Evolutionary conservation across 805 yeast species (phyloP).

Genomic region (Yarrowia sp.): DNA sequence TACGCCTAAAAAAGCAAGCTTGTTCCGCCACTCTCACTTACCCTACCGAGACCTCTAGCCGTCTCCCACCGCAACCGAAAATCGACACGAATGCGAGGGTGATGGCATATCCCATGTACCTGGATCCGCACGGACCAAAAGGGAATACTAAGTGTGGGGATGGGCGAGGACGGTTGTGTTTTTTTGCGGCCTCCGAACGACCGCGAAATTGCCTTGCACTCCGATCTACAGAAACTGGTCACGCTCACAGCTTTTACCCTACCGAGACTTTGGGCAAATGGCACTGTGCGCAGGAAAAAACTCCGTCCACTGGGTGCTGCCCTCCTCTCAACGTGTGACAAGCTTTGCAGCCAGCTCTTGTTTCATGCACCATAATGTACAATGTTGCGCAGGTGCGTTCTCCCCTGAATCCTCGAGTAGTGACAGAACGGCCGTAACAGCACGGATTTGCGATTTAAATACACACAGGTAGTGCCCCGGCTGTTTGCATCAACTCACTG

Average conservation of each 20-base stretch:
- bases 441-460: too few relatives aligned
- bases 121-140: not conserved
- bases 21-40: not conserved
- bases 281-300: not conserved
- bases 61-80: not conserved
- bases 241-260: not conserved
- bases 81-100: not conserved
- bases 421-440: too few relatives aligned
- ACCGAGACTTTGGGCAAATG: not conserved
- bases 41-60: not conserved
- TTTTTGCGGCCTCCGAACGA: too few relatives aligned
- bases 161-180: too few relatives aligned
- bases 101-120: constrained; percentile 16
- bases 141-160: not conserved
- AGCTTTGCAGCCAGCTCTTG: constrained; percentile 15
- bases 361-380: constrained; percentile 14
- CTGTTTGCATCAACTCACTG: too few relatives aligned
- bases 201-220: too few relatives aligned
- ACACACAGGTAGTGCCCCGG: too few relatives aligned
- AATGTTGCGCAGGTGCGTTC: not conserved
- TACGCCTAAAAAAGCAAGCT: too few relatives aligned
- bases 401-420: not conserved
- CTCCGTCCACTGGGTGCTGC: constrained; percentile 5
- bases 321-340: constrained; percentile 17
- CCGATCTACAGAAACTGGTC: too few relatives aligned